Evolutionary conservation across 75 land plant species (phyloP), one percentile per base, ranked within the genome.

Genomic region (Sequoia sempervirens): DNA sequence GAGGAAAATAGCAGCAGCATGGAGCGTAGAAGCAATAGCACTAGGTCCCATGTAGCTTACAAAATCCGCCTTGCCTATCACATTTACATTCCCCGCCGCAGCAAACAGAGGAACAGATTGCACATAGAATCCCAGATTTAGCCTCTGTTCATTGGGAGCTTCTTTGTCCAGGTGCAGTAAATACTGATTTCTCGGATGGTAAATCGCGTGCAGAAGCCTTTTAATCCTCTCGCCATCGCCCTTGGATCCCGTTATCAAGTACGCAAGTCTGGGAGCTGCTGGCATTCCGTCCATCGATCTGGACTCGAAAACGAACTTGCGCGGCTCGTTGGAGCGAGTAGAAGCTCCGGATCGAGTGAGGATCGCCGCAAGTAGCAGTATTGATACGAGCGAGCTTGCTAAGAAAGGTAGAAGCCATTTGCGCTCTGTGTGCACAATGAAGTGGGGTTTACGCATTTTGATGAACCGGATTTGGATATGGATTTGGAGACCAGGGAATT

Each of bases 81-180:
- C 92, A 84, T 94, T 92, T 40, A 96, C 98, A 80, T 96, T 96
- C 79, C 92, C 95, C 79, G 89, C 94, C 4, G 83, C 90, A n/a
- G 83, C 23, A 79, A 90, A 81, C 5, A 86, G 90, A 18, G 92
- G 89, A 23, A 91, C 87, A 1, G 87, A 68, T 40, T 47, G 73
- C 17, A 88, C 95, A 20, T 78, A 81, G 20, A 54, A 83, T 6
- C 88, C 92, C 4, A 96, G 83, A 61, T 28, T 72, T 5, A 41
- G 36, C 72, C 98, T 89, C 86, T 96, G 97, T 5, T 80, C 56
- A 17, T 85, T 81, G 2, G 92, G 79, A 0, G 95, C 96, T 13
- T 88, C 95, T 13, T 78, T 30, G 1, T 81, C 89, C 30, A 96
- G 85, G 56, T 94, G 95, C 85, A 96, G 84, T 11, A 96, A 82